Evolutionary conservation across 2,329 filamentous ascomycete genomes (phyloP), one percentile per base, ranked within the genome.

Genomic region (Torrubiellomyces zombiae): DNA sequence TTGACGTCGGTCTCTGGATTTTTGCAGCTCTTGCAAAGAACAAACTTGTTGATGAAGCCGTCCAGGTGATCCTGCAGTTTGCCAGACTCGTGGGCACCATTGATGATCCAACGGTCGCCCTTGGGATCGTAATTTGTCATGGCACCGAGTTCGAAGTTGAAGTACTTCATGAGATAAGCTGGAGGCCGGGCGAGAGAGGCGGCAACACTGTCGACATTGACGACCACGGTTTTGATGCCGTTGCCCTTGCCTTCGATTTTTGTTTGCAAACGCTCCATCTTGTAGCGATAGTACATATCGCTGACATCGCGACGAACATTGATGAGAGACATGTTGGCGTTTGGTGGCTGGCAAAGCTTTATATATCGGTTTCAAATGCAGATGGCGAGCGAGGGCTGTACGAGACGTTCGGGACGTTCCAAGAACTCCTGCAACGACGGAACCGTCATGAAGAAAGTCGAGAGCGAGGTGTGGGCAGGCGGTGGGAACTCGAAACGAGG

Each of bases 221-320:
- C 82, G 43, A 98, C 76, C 47, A 98, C 89, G 44, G 42, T 98
- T 67, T 98, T 98, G 73, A 98, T 98, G 50, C 89, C 89, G 63
- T 98, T 98, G 41, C 89, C 89, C 61, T 98, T 98, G 60, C 89
- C 89, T 63, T 98, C 89, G 45, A 98, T 91, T 69, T 98, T 98
- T 55, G 89, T 93, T 67, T 92, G 82, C 51, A 98, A 65, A 44
- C 75, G 77, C 64, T 95, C 89, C 89, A 98, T 98, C 74, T 98
- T 98, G 75, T 98, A 98, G 56, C 89, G 89, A 65, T 98, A 98
- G 74, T 94, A 98, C 60, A 78, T 78, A 63, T 98, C 89, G 66
- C 76, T 77, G 63, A 93, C 77, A 78, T 95, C 86, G 59, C 81
- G 82, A 58, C 85, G 85, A 60, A 95, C 85, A 62, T 98, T 98